Evolutionary conservation across 2,329 filamentous ascomycete genomes (phyloP).

Genomic region (Fusarium pseudocircinatum): DNA sequence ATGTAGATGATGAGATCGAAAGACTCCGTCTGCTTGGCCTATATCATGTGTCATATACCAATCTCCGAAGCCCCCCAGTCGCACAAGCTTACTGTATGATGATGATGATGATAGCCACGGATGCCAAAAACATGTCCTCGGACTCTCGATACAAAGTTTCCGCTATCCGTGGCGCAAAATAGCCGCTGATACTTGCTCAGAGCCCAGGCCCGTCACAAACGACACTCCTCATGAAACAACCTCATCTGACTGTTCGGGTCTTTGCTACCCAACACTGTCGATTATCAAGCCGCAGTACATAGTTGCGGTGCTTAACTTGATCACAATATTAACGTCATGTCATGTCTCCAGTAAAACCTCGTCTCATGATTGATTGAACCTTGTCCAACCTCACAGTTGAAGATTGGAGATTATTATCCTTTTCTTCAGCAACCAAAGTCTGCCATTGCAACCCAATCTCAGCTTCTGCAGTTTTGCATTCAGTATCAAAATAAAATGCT

Average conservation of each 20-base stretch:
- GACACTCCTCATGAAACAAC: background rate
- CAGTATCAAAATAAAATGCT: background rate
- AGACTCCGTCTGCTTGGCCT: background rate
- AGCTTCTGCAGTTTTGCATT: background rate
- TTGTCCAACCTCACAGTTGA: background rate
- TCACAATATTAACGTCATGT: background rate
- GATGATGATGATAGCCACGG: background rate
- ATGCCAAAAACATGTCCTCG: constrained; percentile 2
- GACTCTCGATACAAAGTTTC: constrained; percentile 8
- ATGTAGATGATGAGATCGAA: too few relatives aligned
- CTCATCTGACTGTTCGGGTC: background rate
- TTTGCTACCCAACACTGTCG: background rate
- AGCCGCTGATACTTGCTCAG: constrained; percentile 7
- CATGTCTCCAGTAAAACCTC: constrained; percentile 1
- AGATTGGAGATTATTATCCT: constrained; percentile 12
- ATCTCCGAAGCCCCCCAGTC: background rate
- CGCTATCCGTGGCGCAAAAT: constrained; percentile 22
- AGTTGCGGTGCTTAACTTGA: background rate
- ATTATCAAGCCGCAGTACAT: background rate
- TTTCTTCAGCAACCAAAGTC: constrained; percentile 15
- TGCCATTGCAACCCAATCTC: constrained; percentile 30
- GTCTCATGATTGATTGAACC: constrained; percentile 1
- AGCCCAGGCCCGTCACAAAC: constrained; percentile 17
- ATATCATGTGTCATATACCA: background rate
- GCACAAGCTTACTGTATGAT: constrained; percentile 1